Evolutionary conservation across 495 filamentous ascomycete genomes (phyloP), one percentile per base, ranked within the genome.

Genomic region (Aspergillus affinis): DNA sequence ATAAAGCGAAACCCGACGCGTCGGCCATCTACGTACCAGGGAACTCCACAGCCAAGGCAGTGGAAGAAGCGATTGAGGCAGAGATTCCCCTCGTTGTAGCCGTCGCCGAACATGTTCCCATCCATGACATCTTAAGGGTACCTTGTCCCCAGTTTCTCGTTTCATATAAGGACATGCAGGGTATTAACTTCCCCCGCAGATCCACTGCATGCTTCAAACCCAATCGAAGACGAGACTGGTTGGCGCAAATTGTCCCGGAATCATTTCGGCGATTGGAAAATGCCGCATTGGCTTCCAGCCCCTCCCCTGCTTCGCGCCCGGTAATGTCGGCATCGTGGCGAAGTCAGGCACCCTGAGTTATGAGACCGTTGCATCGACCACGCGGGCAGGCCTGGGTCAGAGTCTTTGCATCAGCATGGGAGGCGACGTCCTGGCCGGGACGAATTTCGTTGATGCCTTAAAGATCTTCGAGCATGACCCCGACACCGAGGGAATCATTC

Each of bases 211-310:
- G 30, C 79, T 96, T 0, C 82, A 86, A 59, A 89, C 89, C 0
- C 93, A 97, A 68, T 91, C 87, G 2, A 90, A 82, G 61, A 93
- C 87, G 4, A 82, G 91, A 36, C 81, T 96, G 0, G 88, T 96
- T 3, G 92, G 92, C 10, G 87, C 92, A 4, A 96, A 96, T 65
- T 89, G 87, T 18, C 91, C 93, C 0, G 92, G 93, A 0, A 94
- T 96, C 55, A 93, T 96, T 47, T 92, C 92, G 18, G 84, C 90
- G 0, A 82, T 88, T 50, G 90, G 88, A 0, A 86, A 82, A 65
- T 96, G 92, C 65, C 85, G 91, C 46, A 93, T 95, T 65, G 90
- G 92, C 0, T 94, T 96, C 68, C 90, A 95, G 70, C 92, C 92
- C 0, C 72, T 94, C 23, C 84, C 88, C 0, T 90, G 86, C 51